Evolutionary conservation across 495 filamentous ascomycete species (phyloP).

Genomic region (Penicillium canescens): DNA sequence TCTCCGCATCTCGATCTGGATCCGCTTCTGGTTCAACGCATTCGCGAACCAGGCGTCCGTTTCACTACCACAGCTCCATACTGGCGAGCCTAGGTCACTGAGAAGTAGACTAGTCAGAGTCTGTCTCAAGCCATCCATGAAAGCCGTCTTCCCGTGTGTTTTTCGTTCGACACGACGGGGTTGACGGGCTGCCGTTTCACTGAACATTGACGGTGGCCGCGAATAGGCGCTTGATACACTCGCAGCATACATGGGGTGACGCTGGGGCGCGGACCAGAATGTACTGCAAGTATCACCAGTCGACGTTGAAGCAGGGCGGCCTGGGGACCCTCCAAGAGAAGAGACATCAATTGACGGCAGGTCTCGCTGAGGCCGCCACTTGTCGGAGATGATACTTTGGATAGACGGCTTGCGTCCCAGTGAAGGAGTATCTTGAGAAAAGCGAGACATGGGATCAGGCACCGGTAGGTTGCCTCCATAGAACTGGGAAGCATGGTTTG

Average conservation of each 20-base stretch:
- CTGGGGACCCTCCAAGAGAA: conserved; percentile 60
- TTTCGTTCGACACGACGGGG: conserved; percentile 39
- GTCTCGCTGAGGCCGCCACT: conserved; percentile 55
- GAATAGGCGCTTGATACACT: conserved; percentile 57
- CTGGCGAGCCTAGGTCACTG: conserved; percentile 83
- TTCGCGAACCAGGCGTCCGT: conserved; percentile 89
- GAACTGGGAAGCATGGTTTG: conserved; percentile 28
- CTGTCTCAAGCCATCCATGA: conserved; percentile 75
- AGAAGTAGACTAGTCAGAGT: conserved; percentile 80
- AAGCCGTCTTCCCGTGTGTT: conserved; percentile 56
- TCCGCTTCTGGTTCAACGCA: conserved; percentile 71
- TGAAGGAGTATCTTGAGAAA: conserved; percentile 34
- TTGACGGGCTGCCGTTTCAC: conserved; percentile 34
- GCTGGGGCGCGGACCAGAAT: conserved; percentile 81
- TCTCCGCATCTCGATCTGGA: conserved; percentile 71
- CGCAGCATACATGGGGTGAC: conserved; percentile 61
- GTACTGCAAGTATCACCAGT: conserved; percentile 78
- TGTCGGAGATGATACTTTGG: conserved; percentile 68
- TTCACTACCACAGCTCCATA: conserved; percentile 84
- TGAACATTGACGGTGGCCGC: conserved; percentile 48
- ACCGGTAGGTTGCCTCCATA: conserved; percentile 34
- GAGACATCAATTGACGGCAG: conserved; percentile 49
- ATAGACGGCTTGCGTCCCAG: conserved; percentile 49
- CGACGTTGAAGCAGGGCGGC: conserved; percentile 51
- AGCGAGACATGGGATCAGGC: conserved; percentile 42